Evolutionary conservation across 73 alveolate species (phyloP).

Genomic region (Blepharisma japonicum): DNA sequence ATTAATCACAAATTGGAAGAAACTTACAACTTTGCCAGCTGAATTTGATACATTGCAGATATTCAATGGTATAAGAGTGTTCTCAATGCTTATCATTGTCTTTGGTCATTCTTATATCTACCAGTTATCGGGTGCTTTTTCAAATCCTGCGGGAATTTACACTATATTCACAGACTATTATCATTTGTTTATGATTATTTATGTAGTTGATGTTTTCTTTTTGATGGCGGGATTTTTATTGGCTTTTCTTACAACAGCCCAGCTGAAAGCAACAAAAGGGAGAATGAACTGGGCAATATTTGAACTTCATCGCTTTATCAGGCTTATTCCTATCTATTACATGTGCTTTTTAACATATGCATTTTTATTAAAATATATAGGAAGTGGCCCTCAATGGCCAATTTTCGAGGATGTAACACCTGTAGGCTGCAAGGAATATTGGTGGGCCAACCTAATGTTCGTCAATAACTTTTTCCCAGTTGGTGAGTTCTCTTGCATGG

Average conservation of each 20-base stretch:
- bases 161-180: background rate
- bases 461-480: background rate
- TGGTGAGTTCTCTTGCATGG: background rate
- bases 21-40: conserved; percentile 14
- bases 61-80: conserved; percentile 15
- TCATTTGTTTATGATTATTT: background rate
- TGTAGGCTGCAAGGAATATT: background rate
- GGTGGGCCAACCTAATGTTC: background rate
- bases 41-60: background rate
- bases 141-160: background rate
- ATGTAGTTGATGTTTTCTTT: background rate
- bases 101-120: background rate
- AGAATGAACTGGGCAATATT: conserved; percentile 9
- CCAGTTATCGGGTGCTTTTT: background rate
- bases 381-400: conserved; percentile 9
- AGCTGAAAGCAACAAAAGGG: background rate
- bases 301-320: background rate
- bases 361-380: background rate
- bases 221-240: background rate
- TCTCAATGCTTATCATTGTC: background rate
- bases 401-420: background rate
- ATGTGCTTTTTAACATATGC: background rate
- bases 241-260: background rate
- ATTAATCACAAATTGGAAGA: conserved; percentile 32
- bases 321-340: conserved; percentile 6